These are phyloP conservation scores for Rhypophila decipiens DNA, from an alignment of 495 filamentous ascomycete species.

Conservation along the genomic window DNA sequence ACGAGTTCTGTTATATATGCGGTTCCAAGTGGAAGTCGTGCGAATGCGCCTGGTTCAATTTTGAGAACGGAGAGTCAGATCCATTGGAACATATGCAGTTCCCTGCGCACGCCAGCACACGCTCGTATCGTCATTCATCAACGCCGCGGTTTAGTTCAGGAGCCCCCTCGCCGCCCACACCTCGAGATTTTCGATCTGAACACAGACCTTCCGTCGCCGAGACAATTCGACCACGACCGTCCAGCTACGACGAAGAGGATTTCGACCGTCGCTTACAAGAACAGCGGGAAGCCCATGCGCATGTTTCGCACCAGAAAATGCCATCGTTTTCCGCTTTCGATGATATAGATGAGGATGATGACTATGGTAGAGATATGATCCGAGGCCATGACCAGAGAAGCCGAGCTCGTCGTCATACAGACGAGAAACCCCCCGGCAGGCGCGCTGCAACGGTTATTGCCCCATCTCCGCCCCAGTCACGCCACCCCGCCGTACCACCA, in stretches of 20 bases:
- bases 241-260: constrained; percentile 48
- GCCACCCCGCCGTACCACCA: constrained; percentile 21
- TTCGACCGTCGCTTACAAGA: constrained; percentile 48
- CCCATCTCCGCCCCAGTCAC: constrained; percentile 25
- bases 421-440: constrained; percentile 36
- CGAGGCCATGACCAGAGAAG: constrained; percentile 29
- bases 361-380: constrained; percentile 18
- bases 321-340: constrained; percentile 42
- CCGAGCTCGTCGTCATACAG: constrained; percentile 20
- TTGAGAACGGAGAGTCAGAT: constrained; percentile 53
- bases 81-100: constrained; percentile 49
- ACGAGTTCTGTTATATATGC: constrained; percentile 79
- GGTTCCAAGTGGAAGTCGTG: constrained; percentile 75
- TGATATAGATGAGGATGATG: constrained; percentile 29
- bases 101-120: constrained; percentile 27
- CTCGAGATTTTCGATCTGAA: constrained; percentile 21
- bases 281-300: constrained; percentile 49
- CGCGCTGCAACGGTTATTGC: constrained; percentile 34
- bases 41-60: constrained; percentile 74
- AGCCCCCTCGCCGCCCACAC: constrained; percentile 20
- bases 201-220: constrained; percentile 8
- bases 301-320: constrained; percentile 37
- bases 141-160: constrained; percentile 7
- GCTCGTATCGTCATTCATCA: constrained; percentile 19
- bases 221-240: constrained; percentile 27